phyloP scores from a whole-genome alignment of 257 asterid species.

The Solanum tarijense region DNA sequence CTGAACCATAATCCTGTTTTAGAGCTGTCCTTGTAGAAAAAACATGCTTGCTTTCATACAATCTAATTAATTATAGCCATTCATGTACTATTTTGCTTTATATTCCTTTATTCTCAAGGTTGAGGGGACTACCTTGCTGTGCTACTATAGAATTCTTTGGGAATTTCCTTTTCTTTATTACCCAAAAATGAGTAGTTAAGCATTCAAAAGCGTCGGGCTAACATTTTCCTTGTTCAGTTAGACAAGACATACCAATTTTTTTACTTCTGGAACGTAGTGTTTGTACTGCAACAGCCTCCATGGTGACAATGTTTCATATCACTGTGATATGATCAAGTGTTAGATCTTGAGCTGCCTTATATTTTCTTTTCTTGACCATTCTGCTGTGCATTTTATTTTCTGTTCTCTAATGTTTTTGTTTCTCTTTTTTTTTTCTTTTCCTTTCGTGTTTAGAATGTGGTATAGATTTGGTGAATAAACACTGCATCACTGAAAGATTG shows the following conservation, averaged over 20 bases:
- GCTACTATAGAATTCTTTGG: neutral
- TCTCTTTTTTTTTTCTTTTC: neutral
- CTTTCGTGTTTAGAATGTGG: conserved; percentile 22
- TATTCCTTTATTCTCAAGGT: neutral
- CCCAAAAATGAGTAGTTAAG: neutral
- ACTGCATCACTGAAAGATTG: conserved; percentile 16
- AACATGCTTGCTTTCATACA: neutral
- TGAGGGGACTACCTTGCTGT: neutral
- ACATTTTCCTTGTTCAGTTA: neutral
- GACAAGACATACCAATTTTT: neutral
- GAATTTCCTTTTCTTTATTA: neutral
- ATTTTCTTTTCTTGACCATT: neutral
- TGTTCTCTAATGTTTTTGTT: neutral
- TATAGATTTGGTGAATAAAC: conserved; percentile 24
- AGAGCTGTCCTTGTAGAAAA: neutral
- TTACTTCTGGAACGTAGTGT: neutral
- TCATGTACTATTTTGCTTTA: neutral
- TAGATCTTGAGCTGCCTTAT: neutral
- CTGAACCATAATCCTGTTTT: neutral
- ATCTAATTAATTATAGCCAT: neutral
- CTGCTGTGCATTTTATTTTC: neutral
- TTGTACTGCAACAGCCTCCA: neutral
- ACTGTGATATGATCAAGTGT: neutral
- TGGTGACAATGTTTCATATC: neutral
- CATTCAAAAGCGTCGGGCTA: neutral